Evolutionary conservation across 2,329 filamentous ascomycete genomes (phyloP), one percentile per base, ranked within the genome.

Genomic region (Boeremia exigua): DNA sequence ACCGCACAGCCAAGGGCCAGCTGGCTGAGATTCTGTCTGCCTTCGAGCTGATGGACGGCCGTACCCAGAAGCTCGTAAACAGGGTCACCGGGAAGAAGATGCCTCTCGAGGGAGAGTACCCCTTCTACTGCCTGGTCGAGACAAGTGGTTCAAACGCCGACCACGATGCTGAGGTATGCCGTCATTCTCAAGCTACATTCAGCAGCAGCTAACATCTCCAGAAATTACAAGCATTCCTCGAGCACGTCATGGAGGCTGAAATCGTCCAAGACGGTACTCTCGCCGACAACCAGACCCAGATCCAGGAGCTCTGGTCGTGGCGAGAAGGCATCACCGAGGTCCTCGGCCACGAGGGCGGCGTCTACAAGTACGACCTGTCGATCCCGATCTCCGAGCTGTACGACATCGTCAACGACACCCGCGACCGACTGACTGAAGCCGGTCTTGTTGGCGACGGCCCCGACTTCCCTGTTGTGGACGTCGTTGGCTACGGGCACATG

Each of bases 401-500:
- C 79, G 81, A 85, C 65, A 82, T 99, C 28, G 95, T 99, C 28
- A 90, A 95, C 62, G 95, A 98, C 66, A 89, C 88, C 19, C 85
- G 89, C 60, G 86, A 85, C 48, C 87, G 88, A 48, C 83, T 99
- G 62, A 82, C 84, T 1, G 82, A 87, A 49, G 88, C 88, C 29
- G 92, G 92, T 0, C 82, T 98, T 2, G 82, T 96, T 36, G 76
- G 79, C 44, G 90, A 91, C 48, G 88, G 91, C 39, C 86, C 88
- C 6, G 87, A 87, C 40, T 84, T 88, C 72, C 91, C 93, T 1
- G 93, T 96, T 6, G 85, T 96, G 1, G 90, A 89, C 54, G 93
- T 97, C n/a, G 86, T 97, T 17, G 95, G 95, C 17, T 99, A 97
- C 72, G 95, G 95, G 30, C 95, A 99, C 76, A 98, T 99, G 93